Conservation (phyloP, 2,329 filamentous ascomycete species). For the Diaporthe ampelina region DNA sequence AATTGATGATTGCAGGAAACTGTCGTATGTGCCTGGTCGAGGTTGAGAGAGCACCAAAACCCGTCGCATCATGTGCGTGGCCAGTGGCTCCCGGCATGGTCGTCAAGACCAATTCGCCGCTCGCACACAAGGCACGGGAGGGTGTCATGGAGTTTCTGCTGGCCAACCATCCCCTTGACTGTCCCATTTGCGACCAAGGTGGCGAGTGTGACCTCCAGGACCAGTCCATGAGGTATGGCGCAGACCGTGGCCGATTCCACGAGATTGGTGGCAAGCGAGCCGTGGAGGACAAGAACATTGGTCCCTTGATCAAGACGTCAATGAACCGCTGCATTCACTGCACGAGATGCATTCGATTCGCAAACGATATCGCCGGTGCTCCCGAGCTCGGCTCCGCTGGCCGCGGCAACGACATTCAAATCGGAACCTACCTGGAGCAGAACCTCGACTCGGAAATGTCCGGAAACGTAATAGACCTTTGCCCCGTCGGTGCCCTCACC, state of each 20-base stretch:
- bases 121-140: constrained; percentile 97
- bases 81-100: constrained; percentile 99
- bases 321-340: constrained; percentile 99
- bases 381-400: constrained; percentile 95
- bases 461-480: constrained; percentile 97
- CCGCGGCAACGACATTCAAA: constrained; percentile 97
- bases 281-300: constrained; percentile 99
- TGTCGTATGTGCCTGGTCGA: constrained; percentile 99
- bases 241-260: constrained; percentile 96
- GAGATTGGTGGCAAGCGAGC: constrained; percentile 96
- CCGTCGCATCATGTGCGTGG: constrained; percentile 98
- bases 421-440: constrained; percentile 96
- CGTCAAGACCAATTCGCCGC: constrained; percentile 96
- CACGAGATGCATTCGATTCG: constrained; percentile 96
- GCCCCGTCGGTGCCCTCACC: constrained; percentile 94
- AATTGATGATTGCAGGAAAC: constrained; percentile 99
- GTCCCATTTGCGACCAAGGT: constrained; percentile 98
- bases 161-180: constrained; percentile 96
- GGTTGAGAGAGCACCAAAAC: constrained; percentile 96
- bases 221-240: constrained; percentile 98
- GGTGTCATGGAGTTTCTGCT: constrained; percentile 99
- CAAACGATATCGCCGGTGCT: constrained; percentile 96
- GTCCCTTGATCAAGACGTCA: constrained; percentile 97
- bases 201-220: constrained; percentile 99
- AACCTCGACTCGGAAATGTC: constrained; percentile 96